phyloP scores from a whole-genome alignment of 306 rosid species.

The Ammopiptanthus mongolicus region DNA sequence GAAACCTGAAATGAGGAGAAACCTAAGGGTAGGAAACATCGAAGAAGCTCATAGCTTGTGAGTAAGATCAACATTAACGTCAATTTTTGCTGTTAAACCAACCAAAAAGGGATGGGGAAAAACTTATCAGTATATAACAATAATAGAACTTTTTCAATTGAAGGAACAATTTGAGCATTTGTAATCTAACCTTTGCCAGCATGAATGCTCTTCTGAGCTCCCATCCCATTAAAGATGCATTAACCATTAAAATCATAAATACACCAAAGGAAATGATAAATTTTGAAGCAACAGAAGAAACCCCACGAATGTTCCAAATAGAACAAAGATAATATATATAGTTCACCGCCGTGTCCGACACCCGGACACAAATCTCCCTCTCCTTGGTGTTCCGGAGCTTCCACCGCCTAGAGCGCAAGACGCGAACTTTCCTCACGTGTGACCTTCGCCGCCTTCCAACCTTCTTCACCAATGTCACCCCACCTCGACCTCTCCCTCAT shows the following conservation, averaged over 20 bases:
- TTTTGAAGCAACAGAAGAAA: conserved; percentile 14
- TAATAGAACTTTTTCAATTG: not conserved
- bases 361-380: too few species aligned
- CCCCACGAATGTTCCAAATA: not conserved
- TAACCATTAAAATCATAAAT: conserved; percentile 39
- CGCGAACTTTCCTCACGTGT: too few species aligned
- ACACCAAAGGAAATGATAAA: not conserved
- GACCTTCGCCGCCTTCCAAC: too few species aligned
- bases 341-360: too few species aligned
- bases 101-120: too few species aligned
- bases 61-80: conserved; percentile 83
- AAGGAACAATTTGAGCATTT: not conserved
- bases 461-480: too few species aligned
- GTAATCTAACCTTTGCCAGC: conserved; percentile 75
- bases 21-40: conserved; percentile 83
- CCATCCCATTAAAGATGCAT: conserved; percentile 56
- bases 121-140: not conserved
- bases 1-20: conserved; percentile 7
- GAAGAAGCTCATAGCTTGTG: conserved; percentile 72
- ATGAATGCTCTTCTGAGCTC: conserved; percentile 96
- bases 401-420: too few species aligned
- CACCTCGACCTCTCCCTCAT: too few species aligned
- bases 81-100: conserved; percentile 79
- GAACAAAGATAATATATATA: not conserved
- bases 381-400: too few species aligned